A percentile compares a stretch with the other conserved stretches of the same genome.
These are phyloP conservation scores for Rosa chinensis DNA, from an alignment of 306 rosid species.

Conservation along the genomic window DNA sequence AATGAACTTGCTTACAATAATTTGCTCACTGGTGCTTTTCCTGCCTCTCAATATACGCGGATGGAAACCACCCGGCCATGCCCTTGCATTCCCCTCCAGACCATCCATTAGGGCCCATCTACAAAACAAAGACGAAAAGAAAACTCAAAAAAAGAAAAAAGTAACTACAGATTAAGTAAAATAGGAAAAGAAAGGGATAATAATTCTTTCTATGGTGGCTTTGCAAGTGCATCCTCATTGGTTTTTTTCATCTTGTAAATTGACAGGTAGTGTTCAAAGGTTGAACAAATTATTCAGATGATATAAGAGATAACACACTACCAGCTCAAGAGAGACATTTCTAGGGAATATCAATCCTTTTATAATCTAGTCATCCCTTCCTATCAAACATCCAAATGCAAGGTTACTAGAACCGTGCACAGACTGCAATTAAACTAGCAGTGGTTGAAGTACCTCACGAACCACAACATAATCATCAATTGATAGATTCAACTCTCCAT, in stretches of 20 bases:
- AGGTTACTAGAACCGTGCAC: background rate
- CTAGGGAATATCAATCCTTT: background rate
- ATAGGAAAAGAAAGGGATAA: background rate
- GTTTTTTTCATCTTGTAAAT: background rate
- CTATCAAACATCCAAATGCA: background rate
- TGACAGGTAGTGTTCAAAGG: background rate
- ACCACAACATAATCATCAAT: conserved; percentile 75
- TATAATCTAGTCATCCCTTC: background rate
- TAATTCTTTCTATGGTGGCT: background rate
- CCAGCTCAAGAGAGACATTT: background rate
- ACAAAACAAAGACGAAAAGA: background rate
- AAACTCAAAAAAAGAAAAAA: background rate
- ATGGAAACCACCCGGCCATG: conserved; percentile 92
- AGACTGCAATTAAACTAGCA: background rate
- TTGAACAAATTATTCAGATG: background rate
- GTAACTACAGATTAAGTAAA: background rate
- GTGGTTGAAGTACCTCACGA: conserved; percentile 62
- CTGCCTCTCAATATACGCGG: conserved; percentile 77
- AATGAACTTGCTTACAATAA: conserved; percentile 7
- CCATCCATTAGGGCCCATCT: conserved; percentile 87
- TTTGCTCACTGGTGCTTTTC: conserved; percentile 53
- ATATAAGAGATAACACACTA: background rate
- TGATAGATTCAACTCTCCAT: conserved; percentile 75
- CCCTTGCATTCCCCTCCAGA: conserved; percentile 84
- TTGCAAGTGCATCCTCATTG: background rate